These are phyloP conservation scores for Cucurbita moschata DNA, from an alignment of 306 rosid species.

Conservation along the genomic window DNA sequence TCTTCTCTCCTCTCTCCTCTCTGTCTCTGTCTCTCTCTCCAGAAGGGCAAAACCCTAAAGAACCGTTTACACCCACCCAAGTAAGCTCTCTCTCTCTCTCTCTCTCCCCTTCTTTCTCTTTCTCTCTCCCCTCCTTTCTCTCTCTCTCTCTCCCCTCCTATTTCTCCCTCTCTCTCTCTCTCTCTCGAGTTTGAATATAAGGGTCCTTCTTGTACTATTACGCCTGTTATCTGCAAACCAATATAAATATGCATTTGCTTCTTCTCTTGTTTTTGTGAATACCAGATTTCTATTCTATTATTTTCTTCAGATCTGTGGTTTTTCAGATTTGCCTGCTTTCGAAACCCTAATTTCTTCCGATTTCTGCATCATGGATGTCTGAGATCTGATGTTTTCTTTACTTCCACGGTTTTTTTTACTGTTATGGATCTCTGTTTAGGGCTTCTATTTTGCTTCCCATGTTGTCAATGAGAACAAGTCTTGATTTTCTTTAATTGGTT, in stretches of 20 bases:
- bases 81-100: slow-evolving; percentile 70
- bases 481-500: background rate
- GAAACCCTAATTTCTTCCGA: background rate
- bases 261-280: slow-evolving; percentile 1
- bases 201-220: slow-evolving; percentile 64
- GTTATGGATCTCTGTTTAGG: background rate
- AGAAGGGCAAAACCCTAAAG: slow-evolving; percentile 97
- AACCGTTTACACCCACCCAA: slow-evolving; percentile 97
- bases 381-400: background rate
- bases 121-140: slow-evolving; percentile 27
- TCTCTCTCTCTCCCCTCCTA: slow-evolving; percentile 8
- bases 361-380: background rate
- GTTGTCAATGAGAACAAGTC: background rate
- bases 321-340: background rate
- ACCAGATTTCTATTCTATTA: background rate
- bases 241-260: slow-evolving; percentile 14
- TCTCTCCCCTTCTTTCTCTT: slow-evolving; percentile 34
- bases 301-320: slow-evolving; percentile 1
- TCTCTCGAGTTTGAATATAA: slow-evolving; percentile 50
- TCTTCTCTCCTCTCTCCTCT: slow-evolving; percentile 17
- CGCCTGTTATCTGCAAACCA: slow-evolving; percentile 35
- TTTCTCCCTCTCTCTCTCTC: slow-evolving; percentile 12
- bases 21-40: slow-evolving; percentile 76
- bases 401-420: background rate
- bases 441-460: background rate